Evolutionary conservation across 2,329 filamentous ascomycete species (phyloP).

Genomic region (Fusarium secorum): DNA sequence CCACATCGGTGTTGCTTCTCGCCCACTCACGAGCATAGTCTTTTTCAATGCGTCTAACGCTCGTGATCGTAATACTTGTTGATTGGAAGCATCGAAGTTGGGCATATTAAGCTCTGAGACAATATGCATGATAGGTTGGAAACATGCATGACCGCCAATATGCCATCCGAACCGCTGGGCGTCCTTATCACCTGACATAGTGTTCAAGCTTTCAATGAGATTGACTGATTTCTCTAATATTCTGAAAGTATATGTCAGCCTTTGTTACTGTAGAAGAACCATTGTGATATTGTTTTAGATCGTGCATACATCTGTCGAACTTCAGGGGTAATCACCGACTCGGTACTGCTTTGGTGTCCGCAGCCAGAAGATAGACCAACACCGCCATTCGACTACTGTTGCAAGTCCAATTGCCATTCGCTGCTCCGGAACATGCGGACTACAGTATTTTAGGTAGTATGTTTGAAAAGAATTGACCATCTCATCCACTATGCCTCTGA

Average conservation of each 20-base stretch:
- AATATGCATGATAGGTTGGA: constrained; percentile 1
- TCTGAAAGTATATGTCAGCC: background rate
- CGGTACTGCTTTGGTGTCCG: background rate
- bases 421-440: background rate
- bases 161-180: background rate
- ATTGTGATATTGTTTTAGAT: background rate
- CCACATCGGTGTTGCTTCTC: background rate
- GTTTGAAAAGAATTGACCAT: background rate
- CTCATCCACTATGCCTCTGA: background rate
- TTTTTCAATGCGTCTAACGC: background rate
- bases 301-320: background rate
- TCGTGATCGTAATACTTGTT: background rate
- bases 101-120: background rate
- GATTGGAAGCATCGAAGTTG: background rate
- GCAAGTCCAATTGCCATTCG: background rate
- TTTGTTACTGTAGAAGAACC: background rate
- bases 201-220: background rate
- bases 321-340: background rate
- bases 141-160: background rate
- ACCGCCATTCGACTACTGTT: background rate
- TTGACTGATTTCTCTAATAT: background rate
- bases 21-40: background rate
- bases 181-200: background rate
- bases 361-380: constrained; percentile 2
- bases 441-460: background rate